Conservation (phyloP, 805 yeast genomes). For the Sugiyamaella marilandica region DNA sequence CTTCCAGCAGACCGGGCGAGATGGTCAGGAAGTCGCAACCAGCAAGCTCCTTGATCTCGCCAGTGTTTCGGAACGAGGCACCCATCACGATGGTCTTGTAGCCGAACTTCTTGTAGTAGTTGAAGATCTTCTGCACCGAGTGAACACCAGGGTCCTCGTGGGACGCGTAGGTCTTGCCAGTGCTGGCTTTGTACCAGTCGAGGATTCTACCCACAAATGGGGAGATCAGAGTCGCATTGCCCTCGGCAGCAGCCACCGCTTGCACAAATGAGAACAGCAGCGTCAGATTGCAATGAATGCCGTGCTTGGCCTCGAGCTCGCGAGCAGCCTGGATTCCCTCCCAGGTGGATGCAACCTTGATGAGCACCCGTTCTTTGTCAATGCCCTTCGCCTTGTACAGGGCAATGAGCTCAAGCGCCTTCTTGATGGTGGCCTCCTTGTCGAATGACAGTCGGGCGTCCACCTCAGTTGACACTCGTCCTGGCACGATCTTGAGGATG, state of each 20-base stretch:
- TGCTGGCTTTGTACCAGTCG: slow-evolving; percentile 94
- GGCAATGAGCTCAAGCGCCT: slow-evolving; percentile 86
- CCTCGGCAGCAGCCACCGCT: slow-evolving; percentile 99
- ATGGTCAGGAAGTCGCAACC: slow-evolving; percentile 97
- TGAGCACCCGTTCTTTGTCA: slow-evolving; percentile 81
- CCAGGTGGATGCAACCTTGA: slow-evolving; percentile 97
- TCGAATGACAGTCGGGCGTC: slow-evolving; percentile 97
- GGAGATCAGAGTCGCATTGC: slow-evolving; percentile 89
- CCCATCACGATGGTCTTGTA: slow-evolving; percentile 99
- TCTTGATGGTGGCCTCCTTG: slow-evolving; percentile 87
- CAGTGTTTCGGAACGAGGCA: slow-evolving; percentile 97
- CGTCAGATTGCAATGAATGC: slow-evolving; percentile 92
- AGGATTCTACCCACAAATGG: slow-evolving; percentile 99
- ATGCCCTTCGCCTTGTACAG: slow-evolving; percentile 85
- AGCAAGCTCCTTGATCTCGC: slow-evolving; percentile 93
- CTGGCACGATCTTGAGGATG: slow-evolving; percentile 92
- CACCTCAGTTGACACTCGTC: slow-evolving; percentile 98
- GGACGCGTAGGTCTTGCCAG: slow-evolving; percentile 80
- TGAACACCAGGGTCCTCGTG: slow-evolving; percentile 93
- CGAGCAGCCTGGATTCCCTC: slow-evolving; percentile 99
- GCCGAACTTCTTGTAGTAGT: slow-evolving; percentile 96
- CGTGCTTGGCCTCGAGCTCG: slow-evolving; percentile 86
- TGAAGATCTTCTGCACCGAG: slow-evolving; percentile 83
- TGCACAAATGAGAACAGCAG: slow-evolving; percentile 90
- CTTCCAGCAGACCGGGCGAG: slow-evolving; percentile 87